Evolutionary conservation across 129 eudicot species (phyloP).

Genomic region (Flaveria bidentis): DNA sequence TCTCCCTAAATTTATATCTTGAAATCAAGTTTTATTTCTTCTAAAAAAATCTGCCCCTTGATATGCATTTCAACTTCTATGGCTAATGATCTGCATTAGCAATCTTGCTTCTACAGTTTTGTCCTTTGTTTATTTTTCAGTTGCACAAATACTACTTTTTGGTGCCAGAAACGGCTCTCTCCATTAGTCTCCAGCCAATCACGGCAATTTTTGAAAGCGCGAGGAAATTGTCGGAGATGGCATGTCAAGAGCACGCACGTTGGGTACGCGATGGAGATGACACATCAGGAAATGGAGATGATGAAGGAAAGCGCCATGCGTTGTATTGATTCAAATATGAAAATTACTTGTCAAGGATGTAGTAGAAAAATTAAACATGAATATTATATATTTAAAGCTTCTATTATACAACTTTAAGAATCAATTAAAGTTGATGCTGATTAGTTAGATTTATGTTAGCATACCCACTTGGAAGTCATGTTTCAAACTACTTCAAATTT

Average conservation of each 20-base stretch:
- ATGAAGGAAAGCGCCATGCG: conserved; percentile 59
- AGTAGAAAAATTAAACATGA: conserved; percentile 48
- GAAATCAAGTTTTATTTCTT: too few species aligned
- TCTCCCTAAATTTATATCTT: too few species aligned
- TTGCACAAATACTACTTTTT: too few species aligned
- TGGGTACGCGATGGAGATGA: conserved; percentile 71
- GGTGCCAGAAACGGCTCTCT: too few species aligned
- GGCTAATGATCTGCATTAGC: too few species aligned
- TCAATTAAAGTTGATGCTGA: not conserved
- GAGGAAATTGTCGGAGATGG: conserved; percentile 44
- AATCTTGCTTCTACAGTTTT: too few species aligned
- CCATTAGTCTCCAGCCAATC: conserved; percentile 54
- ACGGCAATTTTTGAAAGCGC: conserved; percentile 29
- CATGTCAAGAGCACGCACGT: conserved; percentile 62
- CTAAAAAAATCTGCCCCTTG: too few species aligned
- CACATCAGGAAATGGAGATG: conserved; percentile 69
- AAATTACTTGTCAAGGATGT: conserved; percentile 77
- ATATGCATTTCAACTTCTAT: too few species aligned
- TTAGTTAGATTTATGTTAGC: too few species aligned
- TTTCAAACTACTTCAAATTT: too few species aligned
- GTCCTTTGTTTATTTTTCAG: conserved; percentile 15
- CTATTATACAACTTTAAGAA: not conserved
- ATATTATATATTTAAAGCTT: too few species aligned
- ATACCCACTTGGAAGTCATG: too few species aligned
- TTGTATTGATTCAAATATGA: conserved; percentile 48